phyloP scores from a whole-genome alignment of 164 flowering plant species.

The Berberis vulgaris region DNA sequence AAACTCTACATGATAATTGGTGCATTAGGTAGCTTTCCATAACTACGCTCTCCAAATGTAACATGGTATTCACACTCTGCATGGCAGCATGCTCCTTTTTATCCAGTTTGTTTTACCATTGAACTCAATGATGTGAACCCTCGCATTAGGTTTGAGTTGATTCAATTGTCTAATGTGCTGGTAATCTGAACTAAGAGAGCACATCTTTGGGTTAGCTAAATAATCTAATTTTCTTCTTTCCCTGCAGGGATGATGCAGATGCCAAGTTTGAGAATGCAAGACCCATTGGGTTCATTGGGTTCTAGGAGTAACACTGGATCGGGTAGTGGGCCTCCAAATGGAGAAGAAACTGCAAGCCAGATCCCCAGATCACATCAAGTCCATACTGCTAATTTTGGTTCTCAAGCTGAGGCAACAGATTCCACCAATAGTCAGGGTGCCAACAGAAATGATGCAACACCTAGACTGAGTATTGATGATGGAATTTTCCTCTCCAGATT shows the following conservation, averaged over 20 bases:
- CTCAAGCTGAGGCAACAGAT: neutral
- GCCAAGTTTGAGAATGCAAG: conserved; percentile 15
- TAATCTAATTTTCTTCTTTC: neutral
- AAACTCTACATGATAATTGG: too few species aligned
- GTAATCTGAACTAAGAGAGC: neutral
- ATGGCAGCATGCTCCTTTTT: neutral
- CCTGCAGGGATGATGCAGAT: conserved; percentile 15
- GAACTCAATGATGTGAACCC: neutral
- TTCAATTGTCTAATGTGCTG: neutral
- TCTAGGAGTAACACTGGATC: conserved; percentile 17
- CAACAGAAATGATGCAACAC: conserved; percentile 20
- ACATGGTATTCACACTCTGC: neutral
- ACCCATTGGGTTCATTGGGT: conserved; percentile 2
- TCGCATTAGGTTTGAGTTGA: neutral
- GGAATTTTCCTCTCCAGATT: conserved; percentile 43
- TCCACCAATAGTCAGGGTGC: neutral
- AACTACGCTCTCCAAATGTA: neutral
- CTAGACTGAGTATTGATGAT: conserved; percentile 25
- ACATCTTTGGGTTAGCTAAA: neutral
- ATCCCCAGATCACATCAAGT: conserved; percentile 12
- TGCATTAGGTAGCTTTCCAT: too few species aligned
- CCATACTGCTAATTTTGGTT: conserved; percentile 9
- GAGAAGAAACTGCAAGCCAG: conserved; percentile 14
- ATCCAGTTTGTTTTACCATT: neutral
- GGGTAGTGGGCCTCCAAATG: conserved; percentile 15